These are phyloP conservation scores for Leishmania tropica DNA, from an alignment of 208 protist species.

Conservation along the genomic window DNA sequence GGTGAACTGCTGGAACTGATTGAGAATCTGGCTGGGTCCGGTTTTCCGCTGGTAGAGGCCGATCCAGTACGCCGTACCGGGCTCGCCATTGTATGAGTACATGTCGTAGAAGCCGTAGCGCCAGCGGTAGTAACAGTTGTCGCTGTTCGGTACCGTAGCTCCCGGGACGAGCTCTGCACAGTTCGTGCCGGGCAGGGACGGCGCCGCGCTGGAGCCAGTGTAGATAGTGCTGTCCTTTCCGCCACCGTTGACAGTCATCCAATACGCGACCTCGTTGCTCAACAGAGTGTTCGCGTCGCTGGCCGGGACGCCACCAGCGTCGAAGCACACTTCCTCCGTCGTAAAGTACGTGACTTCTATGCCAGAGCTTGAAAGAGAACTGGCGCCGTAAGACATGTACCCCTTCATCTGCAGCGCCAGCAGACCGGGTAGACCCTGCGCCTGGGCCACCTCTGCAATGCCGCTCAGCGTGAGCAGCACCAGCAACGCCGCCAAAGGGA, in stretches of 20 bases:
- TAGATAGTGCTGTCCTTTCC: slow-evolving; percentile 21
- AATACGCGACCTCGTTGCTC: slow-evolving; percentile 18
- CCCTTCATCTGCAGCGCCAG: slow-evolving; percentile 32
- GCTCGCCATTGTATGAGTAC: slow-evolving; percentile 38
- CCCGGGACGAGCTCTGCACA: slow-evolving; percentile 12
- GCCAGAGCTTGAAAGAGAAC: neutral
- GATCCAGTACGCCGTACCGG: slow-evolving; percentile 48
- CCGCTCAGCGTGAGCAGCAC: slow-evolving; percentile 19
- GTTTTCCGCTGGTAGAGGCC: slow-evolving; percentile 27
- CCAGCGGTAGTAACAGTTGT: slow-evolving; percentile 54
- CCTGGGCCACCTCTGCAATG: slow-evolving; percentile 5
- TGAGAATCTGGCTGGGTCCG: slow-evolving; percentile 16
- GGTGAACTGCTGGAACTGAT: slow-evolving; percentile 35
- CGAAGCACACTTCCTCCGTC: slow-evolving; percentile 15
- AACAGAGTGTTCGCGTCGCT: slow-evolving; percentile 14
- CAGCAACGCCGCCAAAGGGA: slow-evolving; percentile 12
- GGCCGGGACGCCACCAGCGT: slow-evolving; percentile 27
- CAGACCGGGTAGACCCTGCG: slow-evolving; percentile 20
- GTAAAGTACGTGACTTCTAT: slow-evolving; percentile 7
- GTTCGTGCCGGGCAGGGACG: slow-evolving; percentile 5
- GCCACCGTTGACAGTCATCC: slow-evolving; percentile 9
- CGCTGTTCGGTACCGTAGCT: slow-evolving; percentile 18
- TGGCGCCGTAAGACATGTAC: slow-evolving; percentile 15
- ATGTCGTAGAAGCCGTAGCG: slow-evolving; percentile 48
- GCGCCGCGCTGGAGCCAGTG: slow-evolving; percentile 34